phyloP scores from a whole-genome alignment of 345 rosid genomes.

The Salix viminalis region DNA sequence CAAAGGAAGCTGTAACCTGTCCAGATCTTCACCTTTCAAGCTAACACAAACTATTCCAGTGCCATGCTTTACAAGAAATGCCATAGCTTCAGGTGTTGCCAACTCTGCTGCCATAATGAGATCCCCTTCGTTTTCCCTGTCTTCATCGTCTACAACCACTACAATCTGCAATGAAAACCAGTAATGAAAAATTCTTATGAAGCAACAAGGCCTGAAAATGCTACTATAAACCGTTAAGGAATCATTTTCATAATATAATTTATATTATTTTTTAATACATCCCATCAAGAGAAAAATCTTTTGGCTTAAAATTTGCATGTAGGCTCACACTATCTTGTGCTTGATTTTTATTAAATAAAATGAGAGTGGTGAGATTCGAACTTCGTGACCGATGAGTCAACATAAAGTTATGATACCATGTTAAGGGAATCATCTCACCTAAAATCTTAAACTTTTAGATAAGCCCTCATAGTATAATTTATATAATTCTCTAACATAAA shows the following conservation, averaged over 20 bases:
- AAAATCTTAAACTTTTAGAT: too few species aligned
- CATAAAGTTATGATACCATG: too few species aligned
- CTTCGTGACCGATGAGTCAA: too few species aligned
- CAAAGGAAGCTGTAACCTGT: constrained; percentile 76
- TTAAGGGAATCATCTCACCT: too few species aligned
- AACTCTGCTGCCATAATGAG: constrained; percentile 81
- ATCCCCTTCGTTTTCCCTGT: constrained; percentile 93
- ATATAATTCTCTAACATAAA: neutral
- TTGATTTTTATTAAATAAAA: too few species aligned
- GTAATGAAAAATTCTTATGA: neutral
- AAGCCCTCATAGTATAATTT: too few species aligned
- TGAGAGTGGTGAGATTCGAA: too few species aligned
- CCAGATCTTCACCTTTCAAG: constrained; percentile 73
- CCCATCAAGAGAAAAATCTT: too few species aligned
- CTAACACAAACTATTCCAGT: constrained; percentile 90
- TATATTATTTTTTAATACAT: too few species aligned
- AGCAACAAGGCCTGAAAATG: neutral
- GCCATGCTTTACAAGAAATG: constrained; percentile 86
- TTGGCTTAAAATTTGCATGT: too few species aligned
- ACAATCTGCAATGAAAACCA: constrained; percentile 58
- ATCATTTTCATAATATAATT: neutral
- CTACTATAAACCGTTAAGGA: neutral
- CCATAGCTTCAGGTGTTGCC: constrained; percentile 92
- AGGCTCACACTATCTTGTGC: too few species aligned
- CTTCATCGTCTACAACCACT: constrained; percentile 89